Base-by-base conservation (phyloP, 2,329 filamentous ascomycete genomes). In the Hymenoscyphus repandus region DNA sequence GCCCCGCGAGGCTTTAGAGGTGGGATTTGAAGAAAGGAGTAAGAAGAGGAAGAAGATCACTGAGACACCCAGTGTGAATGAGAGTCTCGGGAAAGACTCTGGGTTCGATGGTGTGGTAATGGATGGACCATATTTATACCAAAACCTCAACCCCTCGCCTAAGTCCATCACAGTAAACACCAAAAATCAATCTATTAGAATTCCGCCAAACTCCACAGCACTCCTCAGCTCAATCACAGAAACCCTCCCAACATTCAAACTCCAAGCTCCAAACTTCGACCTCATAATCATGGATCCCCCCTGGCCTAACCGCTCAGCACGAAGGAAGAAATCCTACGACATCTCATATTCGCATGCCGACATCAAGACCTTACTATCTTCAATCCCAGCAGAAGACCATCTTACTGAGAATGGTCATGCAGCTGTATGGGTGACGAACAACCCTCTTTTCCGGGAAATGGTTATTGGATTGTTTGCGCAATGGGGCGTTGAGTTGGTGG, bases 391-490 rank as follows among this genome's bases (percentile, higher is more conserved):
- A 1, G 68, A 77, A 12, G 67, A 73, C 2, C 75, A 77, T 41
- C 72, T 88, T 18, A 69, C 71, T 10, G 59, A 69, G 0, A 69
- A 74, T 27, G 82, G 80, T 12, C 66, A 88, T 1, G 77, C 91
- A 0, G 86, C 78, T 15, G 69, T 92, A 17, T 92, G 88, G 88
- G 75, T 90, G 50, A 92, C 88, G 45, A 92, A 92, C 68, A 88
- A 83, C 56, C 68, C 76, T 2, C 72, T 68, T 0, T 64, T 77
- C 43, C 67, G 79, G 18, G 72, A 82, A 2, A 68, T 78, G 18
- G 74, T 80, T 5, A 68, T 90, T 11, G 73, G 83, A 1, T 57
- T 91, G 2, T 85, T 91, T 56, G 74, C 77, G 6, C 67, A 72
- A 32, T 90, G 85, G 85, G 83, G 80, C 20, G 69, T 92, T 0